Base-by-base conservation (phyloP, 441 rosid species). In the Jatropha podagrica region DNA sequence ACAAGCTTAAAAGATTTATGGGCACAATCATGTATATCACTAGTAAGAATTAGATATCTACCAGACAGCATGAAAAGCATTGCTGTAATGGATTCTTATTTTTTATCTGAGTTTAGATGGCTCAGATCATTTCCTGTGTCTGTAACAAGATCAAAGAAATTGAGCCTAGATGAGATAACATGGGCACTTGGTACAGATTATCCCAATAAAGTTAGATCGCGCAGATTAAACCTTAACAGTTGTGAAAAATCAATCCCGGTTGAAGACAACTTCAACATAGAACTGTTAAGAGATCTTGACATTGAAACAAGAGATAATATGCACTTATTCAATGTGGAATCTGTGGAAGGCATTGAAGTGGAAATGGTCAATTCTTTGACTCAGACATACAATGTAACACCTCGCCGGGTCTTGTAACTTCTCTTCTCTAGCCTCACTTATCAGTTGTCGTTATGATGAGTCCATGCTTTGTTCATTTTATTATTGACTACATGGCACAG, bases 391-490 rank as follows among this genome's bases (percentile, higher is more conserved):
- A 41, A 48, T 18, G 68, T 17, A 55, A 42, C 49, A 26, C 40
- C 23, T 3, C 54, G 32, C n/a, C 78, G 68, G 78, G 78, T 75
- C 4, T 40, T 40, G 4, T 40, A 8, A 8, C 44, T 52, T 64
- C 41, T 20, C 44, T 10, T 27, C 3, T 72, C 42, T 72, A 17
- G 6, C 38, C 12, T 59, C 62, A 23, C 3, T 51, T 23, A 65
- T 27, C 15, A 20, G 12, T 14, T 68, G 8, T 38, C 27, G 18
- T 38, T 32, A 15, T 9, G 15, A 49, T n/a, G 0, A 0, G 0
- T 38, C 2, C 27, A 10, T 17, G 56, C n/a, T 32, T n/a, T 71
- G 5, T 2, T 40, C 37, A 9, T 71, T 14, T 14, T 72, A 3
- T 46, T 12, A 14, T 15, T 38, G 14, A 7, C 37, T 23, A 15